Evolutionary conservation across 73 alveolate genomes (phyloP).

Genomic region (Symbiodinium pilosum): DNA sequence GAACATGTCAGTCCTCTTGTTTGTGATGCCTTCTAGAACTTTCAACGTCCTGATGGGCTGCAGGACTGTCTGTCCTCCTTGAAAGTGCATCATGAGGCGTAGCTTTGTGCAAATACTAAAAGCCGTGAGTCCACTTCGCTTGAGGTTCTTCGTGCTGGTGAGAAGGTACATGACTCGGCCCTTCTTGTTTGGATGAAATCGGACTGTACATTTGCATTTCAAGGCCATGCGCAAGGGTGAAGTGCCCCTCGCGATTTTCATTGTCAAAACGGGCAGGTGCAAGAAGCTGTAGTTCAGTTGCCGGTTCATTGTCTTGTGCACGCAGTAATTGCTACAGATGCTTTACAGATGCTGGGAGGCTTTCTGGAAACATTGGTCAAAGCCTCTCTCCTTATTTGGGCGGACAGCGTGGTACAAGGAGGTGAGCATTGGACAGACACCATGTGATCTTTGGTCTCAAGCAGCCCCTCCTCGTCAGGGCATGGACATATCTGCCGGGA

Average conservation of each 20-base stretch:
- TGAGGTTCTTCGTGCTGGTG: conserved; percentile 46
- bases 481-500: background rate
- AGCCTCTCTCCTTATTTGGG: background rate
- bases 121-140: background rate
- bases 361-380: background rate
- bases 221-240: conserved; percentile 35
- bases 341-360: background rate
- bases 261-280: conserved; percentile 68
- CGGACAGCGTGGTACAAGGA: background rate
- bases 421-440: no score
- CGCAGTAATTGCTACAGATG: background rate
- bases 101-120: background rate
- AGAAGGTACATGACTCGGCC: conserved; percentile 7
- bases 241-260: conserved; percentile 18
- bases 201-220: background rate
- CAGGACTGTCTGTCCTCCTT: background rate
- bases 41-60: no score
- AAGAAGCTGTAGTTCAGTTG: background rate
- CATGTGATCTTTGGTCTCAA: no score
- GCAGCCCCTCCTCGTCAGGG: background rate
- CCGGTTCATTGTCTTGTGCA: background rate
- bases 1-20: no score
- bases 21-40: no score
- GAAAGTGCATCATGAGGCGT: background rate
- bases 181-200: background rate